Evolutionary conservation across 2,329 filamentous ascomycete genomes (phyloP), one percentile per base, ranked within the genome.

Genomic region (Aspergillus nomiae): DNA sequence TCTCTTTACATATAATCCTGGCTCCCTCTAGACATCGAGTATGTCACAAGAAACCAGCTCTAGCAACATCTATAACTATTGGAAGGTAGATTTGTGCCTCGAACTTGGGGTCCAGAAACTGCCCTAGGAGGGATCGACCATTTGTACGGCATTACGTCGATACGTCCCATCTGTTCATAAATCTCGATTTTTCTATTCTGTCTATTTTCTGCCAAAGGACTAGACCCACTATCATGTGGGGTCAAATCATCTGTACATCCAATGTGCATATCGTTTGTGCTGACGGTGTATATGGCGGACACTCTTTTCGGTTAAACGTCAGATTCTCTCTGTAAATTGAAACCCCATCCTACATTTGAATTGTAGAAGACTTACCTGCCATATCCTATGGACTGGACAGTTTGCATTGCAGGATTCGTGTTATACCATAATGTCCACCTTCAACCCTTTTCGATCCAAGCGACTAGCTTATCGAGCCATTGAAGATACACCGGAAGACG

Each of bases 391-490:
- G 26, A 46, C 21, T 2, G 4, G 11, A 3, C n/a, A 6, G 11
- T 11, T n/a, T 32, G 6, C 26, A 51, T 30, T 51, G 26, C 16
- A 3, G 36, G 12, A 54, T 53, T 36, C 28, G 30, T 32, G 11
- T 26, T n/a, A 16, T 53, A n/a, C 19, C 30, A 54, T 36, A 8
- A 54, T 36, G 51, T 36, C 51, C 9, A 34, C 10, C 10, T 26
- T 54, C 51, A 54, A 36, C 19, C 58, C 58, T 11, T 63, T 56
- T 34, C 60, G 26, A 26, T 63, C 66, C 16, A 34, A 36, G 2
- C 62, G 59, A 19, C 65, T 68, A 11, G 10, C 63, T 53, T 68
- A 65, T 48, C 59, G 65, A 55, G 61, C 66, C 28, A 28, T 51
- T 54, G 66, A 68, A 55, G 56, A 65, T 50, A 51, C 43, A 2